Evolutionary conservation across 2,329 filamentous ascomycete species (phyloP).

Genomic region (Aspergillus fumigatus): DNA sequence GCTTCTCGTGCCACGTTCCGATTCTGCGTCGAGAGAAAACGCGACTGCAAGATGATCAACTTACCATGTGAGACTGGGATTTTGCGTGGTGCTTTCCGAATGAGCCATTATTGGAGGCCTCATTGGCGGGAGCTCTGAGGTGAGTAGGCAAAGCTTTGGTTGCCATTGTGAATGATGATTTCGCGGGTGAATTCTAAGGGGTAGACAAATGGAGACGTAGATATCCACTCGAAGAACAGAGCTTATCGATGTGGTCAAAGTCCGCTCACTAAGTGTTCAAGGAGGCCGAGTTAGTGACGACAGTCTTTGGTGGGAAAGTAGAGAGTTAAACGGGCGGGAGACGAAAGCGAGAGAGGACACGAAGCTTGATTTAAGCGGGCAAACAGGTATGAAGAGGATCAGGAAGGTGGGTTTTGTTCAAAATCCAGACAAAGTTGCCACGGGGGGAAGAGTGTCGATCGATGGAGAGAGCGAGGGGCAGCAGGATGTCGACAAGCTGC

Average conservation of each 20-base stretch:
- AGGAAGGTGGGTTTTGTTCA: neutral
- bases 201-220: neutral
- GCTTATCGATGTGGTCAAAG: neutral
- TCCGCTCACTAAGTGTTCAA: constrained; percentile 2
- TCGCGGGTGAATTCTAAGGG: constrained; percentile 1
- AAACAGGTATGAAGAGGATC: constrained; percentile 12
- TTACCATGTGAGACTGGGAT: constrained; percentile 54
- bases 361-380: constrained; percentile 14
- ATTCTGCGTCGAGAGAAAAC: neutral
- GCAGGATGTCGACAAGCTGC: constrained; percentile 24
- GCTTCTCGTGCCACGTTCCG: neutral
- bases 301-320: neutral
- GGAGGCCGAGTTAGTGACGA: neutral
- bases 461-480: constrained; percentile 8
- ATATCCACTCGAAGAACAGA: neutral
- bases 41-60: constrained; percentile 19
- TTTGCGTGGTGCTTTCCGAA: constrained; percentile 51
- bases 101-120: constrained; percentile 29
- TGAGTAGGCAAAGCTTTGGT: constrained; percentile 76
- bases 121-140: constrained; percentile 61
- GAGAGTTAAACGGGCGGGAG: constrained; percentile 11
- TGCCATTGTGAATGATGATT: constrained; percentile 54
- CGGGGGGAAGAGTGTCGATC: constrained; percentile 25
- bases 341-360: constrained; percentile 10
- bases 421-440: constrained; percentile 16